These are phyloP conservation scores for Solanum lignicaule DNA, from an alignment of 257 asterid species.

Conservation along the genomic window DNA sequence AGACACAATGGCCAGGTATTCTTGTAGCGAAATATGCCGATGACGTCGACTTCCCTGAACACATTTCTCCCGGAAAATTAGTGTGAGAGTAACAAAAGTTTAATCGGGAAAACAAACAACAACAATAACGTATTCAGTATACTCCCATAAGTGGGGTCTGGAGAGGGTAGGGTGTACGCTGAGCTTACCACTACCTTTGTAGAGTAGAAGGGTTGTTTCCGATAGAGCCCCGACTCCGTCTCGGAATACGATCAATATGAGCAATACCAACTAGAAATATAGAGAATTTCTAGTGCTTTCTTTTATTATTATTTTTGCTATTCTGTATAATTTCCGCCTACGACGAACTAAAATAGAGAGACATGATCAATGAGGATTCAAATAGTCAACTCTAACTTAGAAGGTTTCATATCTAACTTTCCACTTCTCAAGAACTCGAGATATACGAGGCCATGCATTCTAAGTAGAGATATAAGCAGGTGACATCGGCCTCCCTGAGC, in stretches of 20 bases:
- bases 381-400: not conserved
- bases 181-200: not conserved
- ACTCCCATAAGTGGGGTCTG: not conserved
- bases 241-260: not conserved
- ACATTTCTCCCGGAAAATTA: not conserved
- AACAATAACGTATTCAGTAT: not conserved
- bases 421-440: slow-evolving; percentile 67
- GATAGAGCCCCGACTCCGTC: not conserved
- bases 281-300: not conserved
- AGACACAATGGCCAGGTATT: slow-evolving; percentile 95
- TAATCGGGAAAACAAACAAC: not conserved
- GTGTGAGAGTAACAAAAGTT: not conserved
- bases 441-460: slow-evolving; percentile 76
- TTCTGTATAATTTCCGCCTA: not conserved
- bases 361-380: not conserved
- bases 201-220: not conserved
- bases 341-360: not conserved
- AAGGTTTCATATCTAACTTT: slow-evolving; percentile 72
- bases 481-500: slow-evolving; percentile 69
- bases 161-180: not conserved
- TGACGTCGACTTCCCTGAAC: slow-evolving; percentile 75
- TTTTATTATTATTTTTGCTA: not conserved
- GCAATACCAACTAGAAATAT: not conserved
- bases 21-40: slow-evolving; percentile 86
- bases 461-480: slow-evolving; percentile 69